phyloP scores from a whole-genome alignment of 129 eudicot genomes.

The Arctium minus region DNA sequence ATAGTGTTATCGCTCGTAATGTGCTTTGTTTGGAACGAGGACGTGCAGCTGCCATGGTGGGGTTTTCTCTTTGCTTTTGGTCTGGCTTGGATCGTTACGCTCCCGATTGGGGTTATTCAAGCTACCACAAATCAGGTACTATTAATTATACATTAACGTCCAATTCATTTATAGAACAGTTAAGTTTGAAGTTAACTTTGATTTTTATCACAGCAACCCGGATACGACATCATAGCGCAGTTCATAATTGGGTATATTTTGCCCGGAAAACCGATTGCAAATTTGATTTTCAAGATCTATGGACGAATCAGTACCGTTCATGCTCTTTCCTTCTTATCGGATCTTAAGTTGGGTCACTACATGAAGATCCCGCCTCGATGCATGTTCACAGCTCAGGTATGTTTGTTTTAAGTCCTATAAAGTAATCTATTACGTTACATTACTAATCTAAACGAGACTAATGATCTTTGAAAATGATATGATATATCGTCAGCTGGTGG shows the following conservation, averaged over 20 bases:
- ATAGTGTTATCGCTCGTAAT: slow-evolving; percentile 59
- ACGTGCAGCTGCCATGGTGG: slow-evolving; percentile 97
- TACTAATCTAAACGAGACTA: neutral
- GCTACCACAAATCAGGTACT: slow-evolving; percentile 94
- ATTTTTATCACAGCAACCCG: slow-evolving; percentile 73
- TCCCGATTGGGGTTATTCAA: slow-evolving; percentile 95
- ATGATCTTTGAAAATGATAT: neutral
- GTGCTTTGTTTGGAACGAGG: slow-evolving; percentile 82
- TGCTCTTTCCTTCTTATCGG: slow-evolving; percentile 82
- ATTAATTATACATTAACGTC: neutral
- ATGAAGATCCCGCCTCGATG: slow-evolving; percentile 94
- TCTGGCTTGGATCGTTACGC: slow-evolving; percentile 78
- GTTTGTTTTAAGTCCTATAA: neutral
- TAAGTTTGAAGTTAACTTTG: neutral
- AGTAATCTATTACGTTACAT: neutral
- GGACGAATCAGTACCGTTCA: slow-evolving; percentile 91
- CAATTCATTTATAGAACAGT: neutral
- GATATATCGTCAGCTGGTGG: slow-evolving; percentile 47
- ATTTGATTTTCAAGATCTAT: slow-evolving; percentile 86
- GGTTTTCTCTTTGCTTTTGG: slow-evolving; percentile 87
- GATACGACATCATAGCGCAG: slow-evolving; percentile 96
- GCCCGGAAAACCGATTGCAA: slow-evolving; percentile 94
- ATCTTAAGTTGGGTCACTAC: slow-evolving; percentile 94
- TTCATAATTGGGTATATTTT: slow-evolving; percentile 82
- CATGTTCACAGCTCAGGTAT: slow-evolving; percentile 92